phyloP scores from a whole-genome alignment of 169 alveolate species.

The Cryptosporidium andersoni region DNA sequence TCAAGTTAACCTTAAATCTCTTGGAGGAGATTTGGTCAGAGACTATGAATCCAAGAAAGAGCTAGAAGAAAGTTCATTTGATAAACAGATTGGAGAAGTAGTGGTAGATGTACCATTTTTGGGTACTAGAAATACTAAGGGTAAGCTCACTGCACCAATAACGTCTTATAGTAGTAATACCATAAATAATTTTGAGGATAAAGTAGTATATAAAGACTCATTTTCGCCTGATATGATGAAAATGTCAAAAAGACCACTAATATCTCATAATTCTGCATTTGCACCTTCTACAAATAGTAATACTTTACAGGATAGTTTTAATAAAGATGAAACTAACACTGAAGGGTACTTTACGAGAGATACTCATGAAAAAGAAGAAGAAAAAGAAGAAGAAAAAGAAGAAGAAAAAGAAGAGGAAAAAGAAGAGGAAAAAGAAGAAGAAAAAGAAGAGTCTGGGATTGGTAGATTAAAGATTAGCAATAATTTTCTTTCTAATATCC shows the following conservation, averaged over 20 bases:
- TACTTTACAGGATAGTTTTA: not conserved
- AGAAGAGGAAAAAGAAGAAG: not conserved
- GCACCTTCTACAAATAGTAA: not conserved
- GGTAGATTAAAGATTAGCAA: constrained; percentile 32
- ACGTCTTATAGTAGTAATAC: no score
- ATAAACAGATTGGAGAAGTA: no score
- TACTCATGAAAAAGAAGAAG: constrained; percentile 18
- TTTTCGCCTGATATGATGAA: not conserved
- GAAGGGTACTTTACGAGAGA: not conserved
- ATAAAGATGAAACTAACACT: constrained; percentile 1
- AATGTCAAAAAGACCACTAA: not conserved
- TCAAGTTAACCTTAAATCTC: constrained; percentile 1
- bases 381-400: constrained; percentile 1
- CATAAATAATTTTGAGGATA: no score
- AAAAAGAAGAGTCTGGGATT: not conserved
- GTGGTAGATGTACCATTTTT: no score
- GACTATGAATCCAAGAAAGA: no score
- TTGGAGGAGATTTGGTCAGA: constrained; percentile 32
- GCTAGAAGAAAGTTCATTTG: no score
- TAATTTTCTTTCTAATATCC: constrained; percentile 27
- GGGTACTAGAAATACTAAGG: no score
- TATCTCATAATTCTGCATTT: not conserved
- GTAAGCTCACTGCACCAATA: no score
- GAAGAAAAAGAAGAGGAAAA: not conserved
- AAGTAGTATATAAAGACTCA: no score